Percentiles rank a stretch among this genome's conserved stretches.
Conservation (phyloP, 371 early-diverging fungal species). For the Mortierella sp. region DNA sequence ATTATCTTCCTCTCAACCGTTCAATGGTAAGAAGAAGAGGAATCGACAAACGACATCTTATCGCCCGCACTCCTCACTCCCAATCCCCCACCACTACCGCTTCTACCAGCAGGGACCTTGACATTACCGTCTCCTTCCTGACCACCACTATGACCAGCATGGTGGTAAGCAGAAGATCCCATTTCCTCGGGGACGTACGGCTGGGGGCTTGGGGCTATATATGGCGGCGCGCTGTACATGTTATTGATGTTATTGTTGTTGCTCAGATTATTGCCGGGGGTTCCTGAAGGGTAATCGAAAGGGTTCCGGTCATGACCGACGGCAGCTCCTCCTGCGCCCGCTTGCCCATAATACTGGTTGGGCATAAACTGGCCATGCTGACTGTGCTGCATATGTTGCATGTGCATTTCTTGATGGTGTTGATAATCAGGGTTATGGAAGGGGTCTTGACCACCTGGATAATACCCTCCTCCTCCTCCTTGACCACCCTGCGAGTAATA, state of each 20-base stretch:
- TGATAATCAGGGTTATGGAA: conserved; percentile 28
- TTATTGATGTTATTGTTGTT: background rate
- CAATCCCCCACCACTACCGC: background rate
- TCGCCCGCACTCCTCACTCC: conserved; percentile 11
- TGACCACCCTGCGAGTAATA: background rate
- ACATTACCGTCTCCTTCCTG: background rate
- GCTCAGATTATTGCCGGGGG: background rate
- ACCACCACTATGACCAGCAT: conserved; percentile 8
- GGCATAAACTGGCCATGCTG: background rate
- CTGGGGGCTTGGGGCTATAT: background rate
- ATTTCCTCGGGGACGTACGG: conserved; percentile 38
- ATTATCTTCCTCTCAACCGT: background rate
- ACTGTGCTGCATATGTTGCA: background rate
- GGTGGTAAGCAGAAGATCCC: conserved; percentile 19
- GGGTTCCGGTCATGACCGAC: conserved; percentile 4
- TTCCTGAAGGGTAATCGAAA: background rate
- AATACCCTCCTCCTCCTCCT: background rate
- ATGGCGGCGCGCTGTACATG: background rate
- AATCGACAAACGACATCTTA: conserved; percentile 38
- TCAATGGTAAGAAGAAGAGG: conserved; percentile 18
- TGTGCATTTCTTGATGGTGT: conserved; percentile 8
- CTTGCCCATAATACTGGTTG: background rate
- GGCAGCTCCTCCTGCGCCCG: background rate
- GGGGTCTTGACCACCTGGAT: conserved; percentile 19
- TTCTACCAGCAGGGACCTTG: background rate